Evolutionary conservation across 345 rosid genomes (phyloP).

Genomic region (Rhizophora mangle): DNA sequence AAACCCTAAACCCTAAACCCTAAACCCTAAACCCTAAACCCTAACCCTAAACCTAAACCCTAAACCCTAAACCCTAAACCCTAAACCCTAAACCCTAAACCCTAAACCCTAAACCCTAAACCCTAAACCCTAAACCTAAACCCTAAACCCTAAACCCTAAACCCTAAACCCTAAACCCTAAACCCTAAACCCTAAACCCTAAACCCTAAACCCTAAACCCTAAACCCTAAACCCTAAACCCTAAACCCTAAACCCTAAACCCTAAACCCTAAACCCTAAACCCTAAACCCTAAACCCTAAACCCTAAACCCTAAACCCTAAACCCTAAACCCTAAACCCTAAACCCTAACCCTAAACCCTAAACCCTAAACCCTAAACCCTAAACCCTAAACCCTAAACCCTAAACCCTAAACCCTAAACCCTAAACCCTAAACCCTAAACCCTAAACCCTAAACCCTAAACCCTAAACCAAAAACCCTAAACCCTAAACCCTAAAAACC

Average conservation of each 20-base stretch:
- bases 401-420: too few relatives aligned
- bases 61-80: too few relatives aligned
- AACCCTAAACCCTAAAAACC: too few relatives aligned
- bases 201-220: conserved; percentile 18
- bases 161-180: conserved; percentile 15
- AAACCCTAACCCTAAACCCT: too few relatives aligned
- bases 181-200: conserved; percentile 15
- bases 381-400: too few relatives aligned
- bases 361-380: too few relatives aligned
- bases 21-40: conserved; percentile 17
- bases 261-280: conserved; percentile 19
- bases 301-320: too few relatives aligned
- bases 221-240: conserved; percentile 17
- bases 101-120: conserved; percentile 8
- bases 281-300: conserved; percentile 17
- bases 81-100: conserved; percentile 12
- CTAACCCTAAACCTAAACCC: conserved; percentile 2
- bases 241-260: conserved; percentile 5
- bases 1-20: conserved; percentile 16
- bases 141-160: conserved; percentile 18
- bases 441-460: too few relatives aligned
- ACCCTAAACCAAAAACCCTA: too few relatives aligned
- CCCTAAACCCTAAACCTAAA: conserved; percentile 12
- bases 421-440: too few relatives aligned
- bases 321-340: too few relatives aligned